A percentile compares a stretch with the other conserved stretches of the same genome.
phyloP scores from a whole-genome alignment of 1,139 yeast genomes.

The Scheffersomyces cryptocercus region DNA sequence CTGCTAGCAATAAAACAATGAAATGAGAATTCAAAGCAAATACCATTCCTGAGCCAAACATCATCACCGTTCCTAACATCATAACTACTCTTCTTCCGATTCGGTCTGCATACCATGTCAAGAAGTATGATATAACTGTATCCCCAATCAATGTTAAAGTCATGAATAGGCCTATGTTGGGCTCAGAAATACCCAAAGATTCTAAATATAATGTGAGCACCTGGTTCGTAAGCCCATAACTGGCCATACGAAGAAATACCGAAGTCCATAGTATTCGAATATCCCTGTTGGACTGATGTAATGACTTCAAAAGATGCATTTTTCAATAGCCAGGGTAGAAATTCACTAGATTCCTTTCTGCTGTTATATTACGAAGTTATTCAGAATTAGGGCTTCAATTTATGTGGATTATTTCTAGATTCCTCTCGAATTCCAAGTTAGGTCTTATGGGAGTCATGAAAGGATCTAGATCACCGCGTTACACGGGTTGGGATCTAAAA shows the following conservation, averaged over 20 bases:
- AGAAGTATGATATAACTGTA: slow-evolving; percentile 64
- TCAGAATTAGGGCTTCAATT: no score
- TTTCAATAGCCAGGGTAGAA: neutral
- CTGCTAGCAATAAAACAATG: slow-evolving; percentile 59
- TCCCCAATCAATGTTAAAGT: slow-evolving; percentile 81
- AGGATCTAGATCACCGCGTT: no score
- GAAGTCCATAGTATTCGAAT: slow-evolving; percentile 68
- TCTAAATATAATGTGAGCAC: slow-evolving; percentile 71
- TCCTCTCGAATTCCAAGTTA: no score
- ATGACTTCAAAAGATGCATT: slow-evolving; percentile 28
- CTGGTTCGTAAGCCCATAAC: slow-evolving; percentile 83
- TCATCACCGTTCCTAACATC: slow-evolving; percentile 64
- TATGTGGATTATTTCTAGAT: neutral
- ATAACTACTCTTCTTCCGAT: slow-evolving; percentile 73
- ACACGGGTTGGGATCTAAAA: no score
- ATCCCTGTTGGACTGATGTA: slow-evolving; percentile 44
- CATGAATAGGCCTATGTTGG: slow-evolving; percentile 77
- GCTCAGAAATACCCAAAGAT: slow-evolving; percentile 55
- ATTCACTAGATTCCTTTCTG: no score
- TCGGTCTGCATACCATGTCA: slow-evolving; percentile 80
- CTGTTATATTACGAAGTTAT: no score
- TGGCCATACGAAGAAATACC: slow-evolving; percentile 69
- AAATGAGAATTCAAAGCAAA: slow-evolving; percentile 58
- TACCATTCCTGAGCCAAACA: slow-evolving; percentile 67
- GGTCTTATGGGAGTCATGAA: no score